Percentiles rank a stretch among this genome's conserved stretches.
Evolutionary conservation across 2,329 filamentous ascomycete species (phyloP).

Genomic region (Nothopassalora personata): DNA sequence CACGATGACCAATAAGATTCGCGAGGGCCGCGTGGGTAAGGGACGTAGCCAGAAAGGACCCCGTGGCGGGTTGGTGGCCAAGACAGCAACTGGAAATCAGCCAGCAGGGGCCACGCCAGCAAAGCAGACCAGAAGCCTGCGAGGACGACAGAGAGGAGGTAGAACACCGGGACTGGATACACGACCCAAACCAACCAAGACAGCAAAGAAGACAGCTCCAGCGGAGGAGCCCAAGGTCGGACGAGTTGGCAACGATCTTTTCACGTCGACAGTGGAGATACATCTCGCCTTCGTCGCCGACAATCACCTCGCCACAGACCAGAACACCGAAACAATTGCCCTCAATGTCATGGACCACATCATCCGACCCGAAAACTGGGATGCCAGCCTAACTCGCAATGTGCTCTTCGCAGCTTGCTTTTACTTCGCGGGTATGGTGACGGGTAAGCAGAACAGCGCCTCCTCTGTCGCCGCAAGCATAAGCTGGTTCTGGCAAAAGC

Average conservation of each 20-base stretch:
- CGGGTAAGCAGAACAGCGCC: conserved; percentile 5
- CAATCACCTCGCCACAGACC: conserved; percentile 6
- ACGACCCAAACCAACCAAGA: neutral
- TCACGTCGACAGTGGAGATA: conserved; percentile 4
- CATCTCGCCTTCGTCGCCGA: conserved; percentile 13
- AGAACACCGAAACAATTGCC: conserved; percentile 12
- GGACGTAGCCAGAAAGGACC: neutral
- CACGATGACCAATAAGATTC: neutral
- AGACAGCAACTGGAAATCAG: neutral
- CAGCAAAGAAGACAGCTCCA: neutral
- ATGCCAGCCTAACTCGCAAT: conserved; percentile 11
- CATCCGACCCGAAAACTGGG: conserved; percentile 16
- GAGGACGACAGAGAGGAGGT: neutral
- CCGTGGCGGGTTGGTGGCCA: neutral
- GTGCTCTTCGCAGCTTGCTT: conserved; percentile 16
- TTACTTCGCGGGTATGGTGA: conserved; percentile 15
- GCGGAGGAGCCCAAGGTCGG: conserved; percentile 2
- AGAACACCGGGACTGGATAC: neutral
- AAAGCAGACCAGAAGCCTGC: neutral
- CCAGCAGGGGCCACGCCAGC: neutral
- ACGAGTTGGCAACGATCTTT: conserved; percentile 11
- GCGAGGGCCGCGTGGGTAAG: neutral
- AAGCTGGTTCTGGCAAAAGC: neutral
- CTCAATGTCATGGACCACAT: conserved; percentile 19
- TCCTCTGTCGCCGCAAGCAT: conserved; percentile 1